Base-by-base conservation (phyloP, 2,329 filamentous ascomycete species). In the Fusarium anguioides region DNA sequence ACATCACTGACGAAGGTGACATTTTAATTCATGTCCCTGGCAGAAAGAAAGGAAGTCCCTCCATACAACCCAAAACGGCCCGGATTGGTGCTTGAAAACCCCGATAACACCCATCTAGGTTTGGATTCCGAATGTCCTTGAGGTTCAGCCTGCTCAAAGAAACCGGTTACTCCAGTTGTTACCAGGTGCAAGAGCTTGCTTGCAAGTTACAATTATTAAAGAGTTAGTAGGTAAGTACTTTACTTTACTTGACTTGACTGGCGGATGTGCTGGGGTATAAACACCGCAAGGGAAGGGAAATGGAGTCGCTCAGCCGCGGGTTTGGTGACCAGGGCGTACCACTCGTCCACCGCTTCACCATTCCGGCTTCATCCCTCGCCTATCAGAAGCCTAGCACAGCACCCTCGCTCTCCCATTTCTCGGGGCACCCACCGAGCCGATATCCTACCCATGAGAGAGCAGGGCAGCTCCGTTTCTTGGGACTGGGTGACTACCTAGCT, bases 281-380 rank as follows among this genome's bases (percentile, higher is more conserved):
- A 65, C 47, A 59, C 40, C 54, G 45, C 15, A 48, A 62, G 47
- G 53, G 54, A 35, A 66, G 48, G 26, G 47, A 48, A 49, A 65
- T 49, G 57, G 53, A 68, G 49, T 49, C 59, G 29, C 45, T 64
- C 64, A 54, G 51, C 48, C 50, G 45, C 59, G 54, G 49, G 59
- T 55, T 67, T 60, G 39, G 31, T 56, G 59, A 65, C 64, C 64
- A 60, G 64, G 64, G 59, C 37, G 65, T 65, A 41, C 64, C 50
- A 59, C 57, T 63, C 57, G 57, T 63, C 64, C 64, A 67, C 64
- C 64, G 64, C 64, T 67, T 60, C 49, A 60, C 64, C 64, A 64
- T 52, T 60, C 64, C 64, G 64, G 64, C 64, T 67, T 68, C 64
- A 60, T 65, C 64, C 64, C 59, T 67, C 64, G 64, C 64, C 64